These are phyloP conservation scores for Cercospora sp. DNA, from an alignment of 2,329 filamentous ascomycete genomes.

Conservation along the genomic window DNA sequence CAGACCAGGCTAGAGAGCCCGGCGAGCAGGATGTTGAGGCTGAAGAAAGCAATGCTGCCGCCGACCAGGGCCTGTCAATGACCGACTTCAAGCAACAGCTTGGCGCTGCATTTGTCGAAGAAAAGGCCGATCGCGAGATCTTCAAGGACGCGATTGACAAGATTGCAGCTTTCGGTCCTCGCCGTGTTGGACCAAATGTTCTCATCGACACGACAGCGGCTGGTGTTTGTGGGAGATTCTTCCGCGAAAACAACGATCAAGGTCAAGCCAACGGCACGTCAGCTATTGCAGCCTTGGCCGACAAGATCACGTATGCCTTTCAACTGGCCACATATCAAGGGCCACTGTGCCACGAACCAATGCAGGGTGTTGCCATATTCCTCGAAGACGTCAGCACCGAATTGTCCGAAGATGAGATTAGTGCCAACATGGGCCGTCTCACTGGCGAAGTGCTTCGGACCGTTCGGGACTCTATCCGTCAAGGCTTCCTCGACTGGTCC, in stretches of 20 bases:
- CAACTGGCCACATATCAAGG: conserved; percentile 88
- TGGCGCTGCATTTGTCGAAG: conserved; percentile 65
- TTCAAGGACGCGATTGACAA: conserved; percentile 78
- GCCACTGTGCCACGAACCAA: conserved; percentile 86
- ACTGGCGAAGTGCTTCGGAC: conserved; percentile 93
- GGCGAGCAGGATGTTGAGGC: conserved; percentile 47
- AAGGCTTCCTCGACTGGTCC: conserved; percentile 92
- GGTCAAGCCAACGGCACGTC: conserved; percentile 25
- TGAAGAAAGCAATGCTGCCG: conserved; percentile 55
- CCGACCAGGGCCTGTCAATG: conserved; percentile 63
- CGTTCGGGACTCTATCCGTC: conserved; percentile 77
- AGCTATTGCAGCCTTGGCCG: conserved; percentile 59
- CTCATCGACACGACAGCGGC: conserved; percentile 79
- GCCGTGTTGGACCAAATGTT: conserved; percentile 82
- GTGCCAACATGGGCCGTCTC: conserved; percentile 72
- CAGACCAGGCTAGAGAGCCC: conserved; percentile 39
- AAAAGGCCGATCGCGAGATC: conserved; percentile 70
- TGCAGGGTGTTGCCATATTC: conserved; percentile 89
- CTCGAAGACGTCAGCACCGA: conserved; percentile 74
- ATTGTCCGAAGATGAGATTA: conserved; percentile 56
- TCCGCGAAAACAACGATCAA: conserved; percentile 34
- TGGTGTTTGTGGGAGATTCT: conserved; percentile 69
- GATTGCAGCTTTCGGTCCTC: conserved; percentile 87
- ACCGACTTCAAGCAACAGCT: conserved; percentile 78
- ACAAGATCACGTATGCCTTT: conserved; percentile 92